These are phyloP conservation scores for Penicillium taxi DNA, from an alignment of 495 filamentous ascomycete genomes.

Conservation along the genomic window DNA sequence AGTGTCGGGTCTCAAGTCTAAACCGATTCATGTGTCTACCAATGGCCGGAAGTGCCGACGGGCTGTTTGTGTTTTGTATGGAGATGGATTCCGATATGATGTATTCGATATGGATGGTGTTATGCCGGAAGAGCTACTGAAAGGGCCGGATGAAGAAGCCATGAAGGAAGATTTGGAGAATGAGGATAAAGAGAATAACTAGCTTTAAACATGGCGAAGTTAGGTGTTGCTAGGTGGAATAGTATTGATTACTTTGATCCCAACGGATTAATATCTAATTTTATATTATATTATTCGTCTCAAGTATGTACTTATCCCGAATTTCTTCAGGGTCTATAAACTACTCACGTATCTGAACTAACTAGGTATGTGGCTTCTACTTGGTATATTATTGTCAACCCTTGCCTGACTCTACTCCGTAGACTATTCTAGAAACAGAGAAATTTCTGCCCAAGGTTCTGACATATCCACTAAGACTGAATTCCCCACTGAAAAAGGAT, in stretches of 20 bases:
- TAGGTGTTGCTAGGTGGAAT: neutral
- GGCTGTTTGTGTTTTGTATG: constrained; percentile 49
- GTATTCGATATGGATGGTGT: constrained; percentile 49
- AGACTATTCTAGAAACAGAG: constrained; percentile 3
- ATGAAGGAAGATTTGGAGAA: constrained; percentile 10
- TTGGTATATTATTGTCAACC: neutral
- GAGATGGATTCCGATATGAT: constrained; percentile 47
- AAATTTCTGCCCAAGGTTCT: constrained; percentile 1
- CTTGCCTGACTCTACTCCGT: constrained; percentile 1
- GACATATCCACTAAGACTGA: constrained; percentile 3
- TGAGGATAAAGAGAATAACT: constrained; percentile 1
- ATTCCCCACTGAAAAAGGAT: constrained; percentile 12
- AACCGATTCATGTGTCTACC: constrained; percentile 41
- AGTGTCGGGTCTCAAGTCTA: constrained; percentile 30
- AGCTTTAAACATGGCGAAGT: neutral
- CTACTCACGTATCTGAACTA: no score
- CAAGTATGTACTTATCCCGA: no score
- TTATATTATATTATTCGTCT: no score
- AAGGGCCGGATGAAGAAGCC: constrained; percentile 15
- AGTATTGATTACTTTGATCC: no score
- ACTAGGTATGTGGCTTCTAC: neutral
- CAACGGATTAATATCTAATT: neutral
- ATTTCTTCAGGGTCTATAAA: no score
- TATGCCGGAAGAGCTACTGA: constrained; percentile 25
- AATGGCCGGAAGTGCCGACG: constrained; percentile 48